Evolutionary conservation across 129 eudicot genomes (phyloP), one percentile per base, ranked within the genome.

Genomic region (Lactuca sativa): DNA sequence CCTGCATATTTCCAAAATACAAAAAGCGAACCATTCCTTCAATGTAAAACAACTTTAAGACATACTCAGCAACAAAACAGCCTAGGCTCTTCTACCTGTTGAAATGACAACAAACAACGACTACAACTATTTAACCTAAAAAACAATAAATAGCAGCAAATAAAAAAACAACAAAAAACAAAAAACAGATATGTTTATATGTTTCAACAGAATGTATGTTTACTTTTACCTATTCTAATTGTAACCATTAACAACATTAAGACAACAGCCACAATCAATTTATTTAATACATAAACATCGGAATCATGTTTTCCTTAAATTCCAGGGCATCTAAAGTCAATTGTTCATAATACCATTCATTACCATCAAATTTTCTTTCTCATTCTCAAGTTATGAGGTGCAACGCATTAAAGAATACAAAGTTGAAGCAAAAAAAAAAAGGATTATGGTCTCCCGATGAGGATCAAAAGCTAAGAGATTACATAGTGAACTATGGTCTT

Each of bases 361-460:
- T 9, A 9, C 65, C 74, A 60, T 68, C 56, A 61, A 67, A 60
- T 67, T 75, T 10, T 64, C 53, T 59, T 70, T 56, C 31, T 62
- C 71, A 77, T 77, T 62, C 76, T 54, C 49, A 5, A 14, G 11
- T 30, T 64, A 75, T 86, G 90, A 81, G 75, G 76, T 77, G 71
- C 67, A 89, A 89, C 77, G 13, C 77, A 71, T 38, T 40, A 6
- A 73, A 87, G 9, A 85, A 83, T 75, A 72, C 82, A 11, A 81
- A 83, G 75, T 69, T 61, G 74, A 85, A 82, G 81, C 83, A 83
- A 62, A 91, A 77, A 62, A 91, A 77, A 78, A 88, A 80, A 74
- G 97, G 97, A 0, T 78, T 91, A 73, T 91, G 97, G 97, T 91
- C 97, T n/a, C 97, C 97, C 0, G 92, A 87, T 62, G 97, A 91